Conservation (phyloP, 2,329 filamentous ascomycete species). For the Thermothelomyces thermophilus region DNA sequence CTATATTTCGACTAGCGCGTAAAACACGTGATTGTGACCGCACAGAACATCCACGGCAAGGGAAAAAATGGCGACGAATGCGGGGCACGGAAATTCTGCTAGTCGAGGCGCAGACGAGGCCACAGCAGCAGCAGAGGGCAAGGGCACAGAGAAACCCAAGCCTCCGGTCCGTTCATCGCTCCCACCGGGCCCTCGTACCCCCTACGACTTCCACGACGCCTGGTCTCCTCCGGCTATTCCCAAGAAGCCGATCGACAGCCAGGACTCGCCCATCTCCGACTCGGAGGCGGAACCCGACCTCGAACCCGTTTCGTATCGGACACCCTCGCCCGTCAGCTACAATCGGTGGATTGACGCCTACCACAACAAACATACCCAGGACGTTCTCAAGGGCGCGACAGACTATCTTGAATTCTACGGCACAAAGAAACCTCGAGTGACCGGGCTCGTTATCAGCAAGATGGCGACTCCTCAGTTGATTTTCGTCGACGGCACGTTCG, state of each 20-base stretch:
- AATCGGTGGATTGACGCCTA: not conserved
- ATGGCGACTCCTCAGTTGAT: slow-evolving; percentile 53
- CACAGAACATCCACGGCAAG: slow-evolving; percentile 17
- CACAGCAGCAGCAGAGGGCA: slow-evolving; percentile 7
- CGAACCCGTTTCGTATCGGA: not conserved
- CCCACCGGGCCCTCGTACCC: slow-evolving; percentile 13
- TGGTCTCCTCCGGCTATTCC: slow-evolving; percentile 15
- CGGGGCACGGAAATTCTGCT: slow-evolving; percentile 24
- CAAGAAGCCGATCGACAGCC: not conserved
- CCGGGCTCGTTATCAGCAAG: slow-evolving; percentile 20
- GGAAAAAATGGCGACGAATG: slow-evolving; percentile 25
- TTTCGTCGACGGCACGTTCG: slow-evolving; percentile 85
- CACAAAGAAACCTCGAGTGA: not conserved
- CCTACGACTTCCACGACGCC: slow-evolving; percentile 18
- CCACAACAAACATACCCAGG: slow-evolving; percentile 2
- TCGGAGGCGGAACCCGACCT: not conserved
- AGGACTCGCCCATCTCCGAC: not conserved
- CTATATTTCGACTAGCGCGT: slow-evolving; percentile 4
- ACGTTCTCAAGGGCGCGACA: slow-evolving; percentile 9
- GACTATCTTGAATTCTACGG: slow-evolving; percentile 10
- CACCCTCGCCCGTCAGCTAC: not conserved
- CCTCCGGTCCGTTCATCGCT: slow-evolving; percentile 13
- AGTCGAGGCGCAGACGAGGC: slow-evolving; percentile 11
- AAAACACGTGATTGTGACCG: slow-evolving; percentile 20
- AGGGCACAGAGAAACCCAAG: slow-evolving; percentile 17